Evolutionary conservation across 345 rosid genomes (phyloP).

Genomic region (Pseudoturritis turrita): DNA sequence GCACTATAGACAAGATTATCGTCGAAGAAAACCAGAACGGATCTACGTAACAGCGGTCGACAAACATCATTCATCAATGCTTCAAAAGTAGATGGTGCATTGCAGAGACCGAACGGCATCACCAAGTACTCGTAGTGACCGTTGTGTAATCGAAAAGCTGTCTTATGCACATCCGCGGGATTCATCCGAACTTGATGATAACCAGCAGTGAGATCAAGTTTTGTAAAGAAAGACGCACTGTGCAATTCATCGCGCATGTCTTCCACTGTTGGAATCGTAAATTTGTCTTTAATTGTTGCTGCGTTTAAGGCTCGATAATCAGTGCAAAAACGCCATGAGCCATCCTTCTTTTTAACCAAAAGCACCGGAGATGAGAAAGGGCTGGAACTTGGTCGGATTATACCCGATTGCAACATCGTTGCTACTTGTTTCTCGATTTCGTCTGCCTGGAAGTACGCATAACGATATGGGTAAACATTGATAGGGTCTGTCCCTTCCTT

Average conservation of each 20-base stretch:
- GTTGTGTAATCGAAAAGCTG: background rate
- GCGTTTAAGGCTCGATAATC: no score
- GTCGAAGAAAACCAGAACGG: background rate
- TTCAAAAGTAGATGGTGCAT: background rate
- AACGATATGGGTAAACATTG: no score
- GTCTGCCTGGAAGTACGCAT: no score
- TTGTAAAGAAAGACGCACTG: background rate
- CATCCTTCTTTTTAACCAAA: no score
- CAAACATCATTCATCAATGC: background rate
- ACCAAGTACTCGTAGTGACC: background rate
- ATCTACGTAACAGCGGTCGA: fast-evolving
- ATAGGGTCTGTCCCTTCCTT: no score
- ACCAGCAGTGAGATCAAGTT: background rate
- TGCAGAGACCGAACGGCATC: background rate
- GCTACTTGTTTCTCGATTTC: no score
- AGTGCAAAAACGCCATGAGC: no score
- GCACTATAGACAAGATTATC: no score
- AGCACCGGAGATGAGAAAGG: no score
- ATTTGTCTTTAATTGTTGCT: background rate
- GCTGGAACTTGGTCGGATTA: no score
- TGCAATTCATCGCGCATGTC: background rate
- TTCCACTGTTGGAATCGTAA: background rate
- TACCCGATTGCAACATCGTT: no score
- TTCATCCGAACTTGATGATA: background rate
- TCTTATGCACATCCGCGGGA: background rate